These are phyloP conservation scores for Aspergillus fructus DNA, from an alignment of 2,329 filamentous ascomycete genomes.

Conservation along the genomic window DNA sequence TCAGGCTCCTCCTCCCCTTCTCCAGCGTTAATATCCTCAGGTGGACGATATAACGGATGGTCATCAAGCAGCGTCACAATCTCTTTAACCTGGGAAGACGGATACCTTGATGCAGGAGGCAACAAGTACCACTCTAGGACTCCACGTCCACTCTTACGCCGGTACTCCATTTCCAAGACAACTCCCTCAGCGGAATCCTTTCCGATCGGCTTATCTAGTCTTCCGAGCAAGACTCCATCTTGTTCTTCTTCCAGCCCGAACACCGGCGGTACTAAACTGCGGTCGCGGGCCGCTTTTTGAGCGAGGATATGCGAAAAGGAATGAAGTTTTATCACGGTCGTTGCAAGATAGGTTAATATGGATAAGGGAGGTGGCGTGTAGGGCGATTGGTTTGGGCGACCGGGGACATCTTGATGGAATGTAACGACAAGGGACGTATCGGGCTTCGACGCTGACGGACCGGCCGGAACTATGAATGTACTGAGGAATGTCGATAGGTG, in stretches of 20 bases:
- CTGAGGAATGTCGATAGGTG: conserved; percentile 69
- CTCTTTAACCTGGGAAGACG: conserved; percentile 50
- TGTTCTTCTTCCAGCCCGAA: conserved; percentile 76
- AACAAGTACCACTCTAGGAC: conserved; percentile 69
- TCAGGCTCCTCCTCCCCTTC: conserved; percentile 57
- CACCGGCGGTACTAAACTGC: conserved; percentile 70
- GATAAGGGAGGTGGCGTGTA: conserved; percentile 67
- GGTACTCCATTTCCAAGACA: conserved; percentile 81
- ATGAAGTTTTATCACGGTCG: conserved; percentile 73
- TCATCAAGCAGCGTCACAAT: conserved; percentile 68
- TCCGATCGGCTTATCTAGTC: conserved; percentile 42
- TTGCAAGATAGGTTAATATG: conserved; percentile 80
- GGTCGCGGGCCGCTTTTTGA: conserved; percentile 71
- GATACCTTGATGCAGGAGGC: conserved; percentile 46
- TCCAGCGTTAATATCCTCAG: conserved; percentile 41
- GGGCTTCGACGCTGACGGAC: conserved; percentile 27
- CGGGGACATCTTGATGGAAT: conserved; percentile 79
- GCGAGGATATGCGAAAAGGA: conserved; percentile 73
- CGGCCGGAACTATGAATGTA: conserved; percentile 60
- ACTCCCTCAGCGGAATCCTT: conserved; percentile 55
- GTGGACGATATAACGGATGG: conserved; percentile 65
- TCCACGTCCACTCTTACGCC: conserved; percentile 76
- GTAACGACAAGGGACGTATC: conserved; percentile 70
- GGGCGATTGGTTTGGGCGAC: conserved; percentile 37
- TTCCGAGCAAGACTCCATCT: conserved; percentile 75